Evolutionary conservation across 257 asterid species (phyloP), one percentile per base, ranked within the genome.

Genomic region (Nicotiana benthamiana): DNA sequence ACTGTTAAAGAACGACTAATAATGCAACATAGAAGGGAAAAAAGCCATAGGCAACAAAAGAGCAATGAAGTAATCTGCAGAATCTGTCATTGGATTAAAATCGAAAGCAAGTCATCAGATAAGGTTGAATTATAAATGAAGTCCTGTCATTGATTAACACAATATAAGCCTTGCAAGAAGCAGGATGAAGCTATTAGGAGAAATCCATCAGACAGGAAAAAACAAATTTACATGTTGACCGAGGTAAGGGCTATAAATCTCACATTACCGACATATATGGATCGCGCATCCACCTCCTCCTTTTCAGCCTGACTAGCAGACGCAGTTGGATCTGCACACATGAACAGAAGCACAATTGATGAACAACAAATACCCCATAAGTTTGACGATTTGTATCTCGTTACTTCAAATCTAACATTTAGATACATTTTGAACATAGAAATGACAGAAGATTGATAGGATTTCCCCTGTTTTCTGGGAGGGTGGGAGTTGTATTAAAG

Each of bases 221-320:
- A 74, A 64, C 28, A 83, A 80, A 16, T 81, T 40, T 17, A 75
- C 16, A 22, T 61, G 17, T 28, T n/a, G 79, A 53, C 12, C 30
- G 66, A 40, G 83, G 83, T 82, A 78, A 43, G 82, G 84, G 85
- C 51, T 82, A 60, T 64, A 81, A 84, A 80, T 82, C 98, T 92
- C 87, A 94, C 98, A 86, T 94, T 94, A 34, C 98, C 98, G 79
- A 94, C 97, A 87, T 90, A 92, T 83, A 94, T 90, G 20, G 98
- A 94, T 60, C 97, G 94, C 70, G 91, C 43, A 88, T 92, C 98
- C 87, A 88, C 97, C 90, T 91, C 97, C 84, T 92, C 97, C 90
- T 94, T 94, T 70, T 92, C 98, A 80, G 93, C 92, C 85, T 87
- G 94, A 83, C 88, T 84, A 75, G 87, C 90, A 80, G 95, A 80